These are phyloP conservation scores for Ilex aquifolium DNA, from an alignment of 257 asterid species.

Conservation along the genomic window DNA sequence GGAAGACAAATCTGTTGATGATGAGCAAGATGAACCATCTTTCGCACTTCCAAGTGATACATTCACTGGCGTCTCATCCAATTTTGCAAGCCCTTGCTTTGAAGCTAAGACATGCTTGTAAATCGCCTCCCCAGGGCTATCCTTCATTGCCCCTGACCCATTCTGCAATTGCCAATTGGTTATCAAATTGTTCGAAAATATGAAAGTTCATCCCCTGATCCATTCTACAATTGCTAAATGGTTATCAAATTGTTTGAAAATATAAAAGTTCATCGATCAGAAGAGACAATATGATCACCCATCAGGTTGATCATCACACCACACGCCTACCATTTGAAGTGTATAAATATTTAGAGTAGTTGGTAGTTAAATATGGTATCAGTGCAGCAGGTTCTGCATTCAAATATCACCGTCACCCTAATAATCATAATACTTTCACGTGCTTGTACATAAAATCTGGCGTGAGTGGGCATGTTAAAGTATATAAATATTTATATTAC, in stretches of 20 bases:
- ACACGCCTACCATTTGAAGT: too few species aligned
- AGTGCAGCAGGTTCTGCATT: too few species aligned
- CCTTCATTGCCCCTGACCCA: conserved; percentile 28
- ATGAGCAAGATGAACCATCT: conserved; percentile 33
- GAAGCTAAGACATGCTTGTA: conserved; percentile 19
- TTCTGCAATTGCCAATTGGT: conserved; percentile 37
- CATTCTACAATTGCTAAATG: conserved; percentile 38
- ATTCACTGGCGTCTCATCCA: conserved; percentile 33
- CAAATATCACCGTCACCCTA: too few species aligned
- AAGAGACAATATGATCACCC: neutral
- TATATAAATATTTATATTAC: too few species aligned
- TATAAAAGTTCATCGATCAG: neutral
- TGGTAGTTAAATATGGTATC: too few species aligned
- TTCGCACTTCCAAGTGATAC: conserved; percentile 26
- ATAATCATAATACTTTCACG: too few species aligned
- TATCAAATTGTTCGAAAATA: neutral
- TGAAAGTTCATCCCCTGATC: neutral
- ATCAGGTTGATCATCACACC: too few species aligned
- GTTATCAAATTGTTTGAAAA: neutral
- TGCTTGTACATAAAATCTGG: too few species aligned
- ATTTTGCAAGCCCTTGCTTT: conserved; percentile 24
- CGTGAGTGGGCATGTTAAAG: too few species aligned
- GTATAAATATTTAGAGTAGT: too few species aligned
- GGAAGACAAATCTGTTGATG: conserved; percentile 48
- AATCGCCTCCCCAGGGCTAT: conserved; percentile 26